phyloP scores from a whole-genome alignment of 2,329 filamentous ascomycete species.

The Endoconidiophora laricicola region DNA sequence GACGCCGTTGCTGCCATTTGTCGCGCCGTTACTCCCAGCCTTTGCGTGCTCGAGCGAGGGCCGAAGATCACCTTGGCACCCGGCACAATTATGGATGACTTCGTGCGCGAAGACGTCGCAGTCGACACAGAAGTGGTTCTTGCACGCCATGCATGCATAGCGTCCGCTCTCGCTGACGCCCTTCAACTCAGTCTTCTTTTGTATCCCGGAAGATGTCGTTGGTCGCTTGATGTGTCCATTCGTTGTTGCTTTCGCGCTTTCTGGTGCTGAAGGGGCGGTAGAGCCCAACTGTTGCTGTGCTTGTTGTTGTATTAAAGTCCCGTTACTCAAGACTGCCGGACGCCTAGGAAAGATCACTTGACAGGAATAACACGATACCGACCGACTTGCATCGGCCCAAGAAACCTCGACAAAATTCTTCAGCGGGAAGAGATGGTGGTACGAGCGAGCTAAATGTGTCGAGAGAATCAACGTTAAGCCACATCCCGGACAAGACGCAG shows the following conservation, averaged over 20 bases:
- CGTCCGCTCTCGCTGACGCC: conserved; percentile 71
- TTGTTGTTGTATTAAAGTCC: background rate
- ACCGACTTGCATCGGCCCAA: conserved; percentile 53
- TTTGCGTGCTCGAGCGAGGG: conserved; percentile 14
- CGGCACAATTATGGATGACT: conserved; percentile 87
- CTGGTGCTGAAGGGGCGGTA: background rate
- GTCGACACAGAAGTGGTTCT: conserved; percentile 90
- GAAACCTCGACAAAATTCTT: conserved; percentile 81
- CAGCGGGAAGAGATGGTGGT: conserved; percentile 82
- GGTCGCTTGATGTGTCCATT: background rate
- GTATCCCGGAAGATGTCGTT: background rate
- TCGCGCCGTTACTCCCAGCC: conserved; percentile 12
- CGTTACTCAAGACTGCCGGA: conserved; percentile 10
- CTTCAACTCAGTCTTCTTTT: conserved; percentile 24
- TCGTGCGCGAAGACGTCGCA: conserved; percentile 94
- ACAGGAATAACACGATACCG: conserved; percentile 62
- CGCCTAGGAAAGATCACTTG: conserved; percentile 50
- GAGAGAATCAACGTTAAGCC: conserved; percentile 84
- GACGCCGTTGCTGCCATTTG: conserved; percentile 2
- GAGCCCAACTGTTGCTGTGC: background rate
- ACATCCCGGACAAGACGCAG: conserved; percentile 81
- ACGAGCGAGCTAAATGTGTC: conserved; percentile 82
- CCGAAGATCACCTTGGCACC: conserved; percentile 48
- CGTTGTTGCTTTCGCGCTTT: background rate
- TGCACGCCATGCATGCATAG: conserved; percentile 79